These are phyloP conservation scores for Carex arenaria DNA, from an alignment of 202 grass and related monocot species.

Conservation along the genomic window DNA sequence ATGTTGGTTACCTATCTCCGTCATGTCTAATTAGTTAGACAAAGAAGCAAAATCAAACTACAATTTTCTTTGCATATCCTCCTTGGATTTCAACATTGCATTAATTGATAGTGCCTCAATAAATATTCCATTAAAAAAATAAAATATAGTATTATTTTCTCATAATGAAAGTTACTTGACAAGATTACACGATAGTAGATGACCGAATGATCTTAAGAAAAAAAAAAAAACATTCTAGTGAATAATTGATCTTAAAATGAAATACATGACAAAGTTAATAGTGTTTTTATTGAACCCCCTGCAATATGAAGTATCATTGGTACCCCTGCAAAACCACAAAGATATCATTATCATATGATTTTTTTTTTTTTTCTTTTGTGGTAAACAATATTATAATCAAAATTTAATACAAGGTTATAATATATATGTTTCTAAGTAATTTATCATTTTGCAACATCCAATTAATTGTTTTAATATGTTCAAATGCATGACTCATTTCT, in stretches of 20 bases:
- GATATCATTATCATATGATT: neutral
- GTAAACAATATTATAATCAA: no score
- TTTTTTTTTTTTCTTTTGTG: neutral
- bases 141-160: neutral
- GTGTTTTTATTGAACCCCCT: neutral
- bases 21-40: conserved; percentile 6
- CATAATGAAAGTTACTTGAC: neutral
- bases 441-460: no score
- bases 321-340: neutral
- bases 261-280: neutral
- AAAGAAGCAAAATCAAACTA: conserved; percentile 15
- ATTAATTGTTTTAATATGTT: no score
- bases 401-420: no score
- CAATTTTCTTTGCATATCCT: neutral
- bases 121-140: conserved; percentile 3
- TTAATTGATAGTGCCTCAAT: neutral
- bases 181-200: neutral
- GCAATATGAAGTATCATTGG: neutral
- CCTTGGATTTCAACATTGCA: neutral
- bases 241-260: neutral
- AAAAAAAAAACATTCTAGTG: neutral
- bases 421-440: no score
- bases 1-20: conserved; percentile 5
- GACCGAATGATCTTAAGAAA: neutral
- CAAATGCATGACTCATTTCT: no score